Evolutionary conservation across 768 basidiomycete species (phyloP).

Genomic region (Termitomyces sp.): DNA sequence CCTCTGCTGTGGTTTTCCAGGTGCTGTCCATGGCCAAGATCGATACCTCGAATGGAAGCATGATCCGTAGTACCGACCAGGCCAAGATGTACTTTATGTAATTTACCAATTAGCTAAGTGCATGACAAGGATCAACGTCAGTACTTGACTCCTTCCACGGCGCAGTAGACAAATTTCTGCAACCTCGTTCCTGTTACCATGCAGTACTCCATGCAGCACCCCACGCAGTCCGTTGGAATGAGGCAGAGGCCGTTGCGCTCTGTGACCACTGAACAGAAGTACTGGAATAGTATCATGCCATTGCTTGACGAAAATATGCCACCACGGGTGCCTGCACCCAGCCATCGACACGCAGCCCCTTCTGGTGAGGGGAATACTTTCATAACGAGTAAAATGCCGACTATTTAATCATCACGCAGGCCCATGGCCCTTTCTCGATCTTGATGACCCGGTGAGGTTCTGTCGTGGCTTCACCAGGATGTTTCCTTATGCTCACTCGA

Average conservation of each 20-base stretch:
- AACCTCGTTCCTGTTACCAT: background rate
- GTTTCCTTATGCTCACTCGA: background rate
- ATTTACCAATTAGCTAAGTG: too few species aligned
- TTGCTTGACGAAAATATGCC: conserved; percentile 11
- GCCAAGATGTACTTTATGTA: too few species aligned
- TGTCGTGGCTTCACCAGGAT: background rate
- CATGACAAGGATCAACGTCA: too few species aligned
- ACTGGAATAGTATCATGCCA: conserved; percentile 9
- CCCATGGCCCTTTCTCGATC: conserved; percentile 33
- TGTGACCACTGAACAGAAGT: conserved; percentile 4
- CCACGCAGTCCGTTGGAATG: background rate
- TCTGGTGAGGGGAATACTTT: conserved; percentile 27
- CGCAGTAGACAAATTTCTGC: background rate
- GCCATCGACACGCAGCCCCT: conserved; percentile 35
- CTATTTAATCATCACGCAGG: conserved; percentile 12
- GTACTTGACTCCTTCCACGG: background rate
- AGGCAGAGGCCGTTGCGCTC: conserved; percentile 2
- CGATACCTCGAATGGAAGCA: too few species aligned
- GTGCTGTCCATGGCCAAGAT: too few species aligned
- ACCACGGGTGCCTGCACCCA: conserved; percentile 23
- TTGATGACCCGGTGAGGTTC: conserved; percentile 20
- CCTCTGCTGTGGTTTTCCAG: too few species aligned
- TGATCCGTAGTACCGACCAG: too few species aligned
- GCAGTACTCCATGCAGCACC: background rate
- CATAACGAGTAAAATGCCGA: background rate